phyloP scores from a whole-genome alignment of 176 grass and related monocot genomes.

The Zoysia japonica region DNA sequence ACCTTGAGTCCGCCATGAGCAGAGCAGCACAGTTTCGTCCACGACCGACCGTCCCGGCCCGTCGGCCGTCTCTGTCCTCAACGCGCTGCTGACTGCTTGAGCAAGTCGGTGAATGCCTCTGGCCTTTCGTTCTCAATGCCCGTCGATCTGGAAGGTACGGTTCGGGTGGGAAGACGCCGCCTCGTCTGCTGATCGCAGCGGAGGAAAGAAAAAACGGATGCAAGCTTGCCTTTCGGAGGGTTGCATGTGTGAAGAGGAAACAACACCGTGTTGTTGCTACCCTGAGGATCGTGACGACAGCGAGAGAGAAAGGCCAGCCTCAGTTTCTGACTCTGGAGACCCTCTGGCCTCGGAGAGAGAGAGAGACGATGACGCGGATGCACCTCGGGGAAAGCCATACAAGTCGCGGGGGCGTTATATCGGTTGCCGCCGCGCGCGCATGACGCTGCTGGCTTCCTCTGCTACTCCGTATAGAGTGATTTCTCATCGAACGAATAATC shows the following conservation, averaged over 20 bases:
- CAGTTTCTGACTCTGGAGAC: background rate
- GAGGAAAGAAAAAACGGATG: background rate
- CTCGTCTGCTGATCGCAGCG: background rate
- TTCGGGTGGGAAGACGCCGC: too few species aligned
- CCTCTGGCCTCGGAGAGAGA: background rate
- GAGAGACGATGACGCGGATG: background rate
- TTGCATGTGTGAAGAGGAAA: conserved; percentile 16
- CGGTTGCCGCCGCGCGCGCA: conserved; percentile 30
- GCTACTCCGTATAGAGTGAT: background rate
- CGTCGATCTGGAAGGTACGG: conserved; percentile 19
- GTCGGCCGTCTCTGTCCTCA: background rate
- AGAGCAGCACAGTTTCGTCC: background rate
- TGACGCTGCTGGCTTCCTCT: background rate
- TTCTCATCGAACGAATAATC: background rate
- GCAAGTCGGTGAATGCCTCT: background rate
- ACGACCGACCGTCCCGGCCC: background rate
- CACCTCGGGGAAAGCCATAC: conserved; percentile 38
- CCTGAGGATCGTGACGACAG: conserved; percentile 6
- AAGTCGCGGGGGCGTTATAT: conserved; percentile 29
- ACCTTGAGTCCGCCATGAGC: background rate
- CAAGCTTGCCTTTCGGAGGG: background rate
- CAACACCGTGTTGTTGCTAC: background rate
- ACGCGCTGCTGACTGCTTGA: background rate
- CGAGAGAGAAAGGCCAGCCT: background rate
- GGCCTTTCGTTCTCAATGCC: background rate